phyloP scores from a whole-genome alignment of 2,329 filamentous ascomycete species.

The Akanthomyces uredinophilus region DNA sequence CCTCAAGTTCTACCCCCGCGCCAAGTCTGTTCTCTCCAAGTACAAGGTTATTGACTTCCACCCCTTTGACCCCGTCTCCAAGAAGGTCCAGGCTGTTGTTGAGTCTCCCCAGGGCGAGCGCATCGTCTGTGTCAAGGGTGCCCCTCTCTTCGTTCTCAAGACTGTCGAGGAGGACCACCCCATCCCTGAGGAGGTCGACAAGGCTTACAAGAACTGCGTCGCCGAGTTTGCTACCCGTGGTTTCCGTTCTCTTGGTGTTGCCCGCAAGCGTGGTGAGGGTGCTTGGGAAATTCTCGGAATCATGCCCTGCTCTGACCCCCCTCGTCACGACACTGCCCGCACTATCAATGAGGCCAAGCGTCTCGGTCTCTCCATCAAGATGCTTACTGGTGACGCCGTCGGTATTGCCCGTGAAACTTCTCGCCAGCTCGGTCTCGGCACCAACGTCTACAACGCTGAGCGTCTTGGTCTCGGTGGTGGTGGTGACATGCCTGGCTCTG shows the following conservation, averaged over 20 bases:
- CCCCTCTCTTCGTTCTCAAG: slow-evolving; percentile 80
- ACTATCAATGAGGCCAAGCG: slow-evolving; percentile 87
- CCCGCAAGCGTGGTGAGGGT: slow-evolving; percentile 76
- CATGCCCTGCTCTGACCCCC: slow-evolving; percentile 90
- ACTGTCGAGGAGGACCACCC: slow-evolving; percentile 81
- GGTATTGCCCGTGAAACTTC: slow-evolving; percentile 90
- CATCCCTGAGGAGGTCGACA: slow-evolving; percentile 70
- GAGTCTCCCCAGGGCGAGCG: slow-evolving; percentile 77
- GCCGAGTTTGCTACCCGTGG: slow-evolving; percentile 88
- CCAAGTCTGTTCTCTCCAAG: slow-evolving; percentile 74
- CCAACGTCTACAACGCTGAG: slow-evolving; percentile 91
- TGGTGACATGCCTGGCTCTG: slow-evolving; percentile 88
- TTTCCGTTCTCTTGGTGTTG: slow-evolving; percentile 90
- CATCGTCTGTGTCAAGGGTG: slow-evolving; percentile 87
- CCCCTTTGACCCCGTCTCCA: slow-evolving; percentile 89
- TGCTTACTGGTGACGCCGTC: slow-evolving; percentile 92
- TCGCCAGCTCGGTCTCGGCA: slow-evolving; percentile 83
- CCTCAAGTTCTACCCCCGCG: slow-evolving; percentile 73
- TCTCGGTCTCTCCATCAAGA: slow-evolving; percentile 87
- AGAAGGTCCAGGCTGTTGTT: slow-evolving; percentile 83
- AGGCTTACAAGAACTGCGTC: slow-evolving; percentile 88
- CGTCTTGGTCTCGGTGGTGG: slow-evolving; percentile 84
- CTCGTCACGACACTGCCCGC: slow-evolving; percentile 83
- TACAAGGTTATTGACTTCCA: slow-evolving; percentile 82
- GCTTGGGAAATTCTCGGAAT: slow-evolving; percentile 91